These are phyloP conservation scores for Clitopilus hobsonii DNA, from an alignment of 768 basidiomycete genomes.

Conservation along the genomic window DNA sequence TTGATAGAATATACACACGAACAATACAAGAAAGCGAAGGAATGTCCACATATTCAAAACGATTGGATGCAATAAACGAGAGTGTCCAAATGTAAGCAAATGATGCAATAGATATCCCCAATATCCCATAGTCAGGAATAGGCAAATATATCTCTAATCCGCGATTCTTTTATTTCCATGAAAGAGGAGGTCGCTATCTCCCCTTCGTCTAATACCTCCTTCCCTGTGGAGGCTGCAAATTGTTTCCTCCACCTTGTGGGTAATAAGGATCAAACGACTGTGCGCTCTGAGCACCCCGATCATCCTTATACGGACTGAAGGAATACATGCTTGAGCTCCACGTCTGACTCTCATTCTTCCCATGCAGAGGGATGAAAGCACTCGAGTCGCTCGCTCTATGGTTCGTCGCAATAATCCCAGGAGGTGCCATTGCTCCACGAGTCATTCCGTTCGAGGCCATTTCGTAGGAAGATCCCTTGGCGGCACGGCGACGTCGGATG, in stretches of 20 bases:
- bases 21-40: neutral
- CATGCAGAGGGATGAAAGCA: constrained; percentile 65
- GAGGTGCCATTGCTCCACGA: constrained; percentile 21
- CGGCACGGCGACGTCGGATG: constrained; percentile 42
- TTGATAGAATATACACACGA: neutral
- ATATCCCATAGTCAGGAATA: neutral
- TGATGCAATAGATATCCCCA: too few relatives aligned
- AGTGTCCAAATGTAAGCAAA: neutral
- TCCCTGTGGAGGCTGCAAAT: neutral
- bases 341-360: constrained; percentile 47
- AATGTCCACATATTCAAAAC: neutral
- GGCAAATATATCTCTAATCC: neutral
- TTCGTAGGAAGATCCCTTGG: neutral
- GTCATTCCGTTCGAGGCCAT: constrained; percentile 12
- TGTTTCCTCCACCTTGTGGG: neutral
- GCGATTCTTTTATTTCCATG: too few relatives aligned
- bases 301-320: constrained; percentile 33
- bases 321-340: constrained; percentile 54
- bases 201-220: neutral
- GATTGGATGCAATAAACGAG: neutral
- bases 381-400: constrained; percentile 52
- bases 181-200: too few relatives aligned
- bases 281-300: constrained; percentile 12
- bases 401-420: constrained; percentile 9
- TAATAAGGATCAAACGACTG: constrained; percentile 33